Percentiles rank a stretch among this genome's conserved stretches.
phyloP scores from a whole-genome alignment of 1,284 basidiomycete genomes.

The Fomes fomentarius region DNA sequence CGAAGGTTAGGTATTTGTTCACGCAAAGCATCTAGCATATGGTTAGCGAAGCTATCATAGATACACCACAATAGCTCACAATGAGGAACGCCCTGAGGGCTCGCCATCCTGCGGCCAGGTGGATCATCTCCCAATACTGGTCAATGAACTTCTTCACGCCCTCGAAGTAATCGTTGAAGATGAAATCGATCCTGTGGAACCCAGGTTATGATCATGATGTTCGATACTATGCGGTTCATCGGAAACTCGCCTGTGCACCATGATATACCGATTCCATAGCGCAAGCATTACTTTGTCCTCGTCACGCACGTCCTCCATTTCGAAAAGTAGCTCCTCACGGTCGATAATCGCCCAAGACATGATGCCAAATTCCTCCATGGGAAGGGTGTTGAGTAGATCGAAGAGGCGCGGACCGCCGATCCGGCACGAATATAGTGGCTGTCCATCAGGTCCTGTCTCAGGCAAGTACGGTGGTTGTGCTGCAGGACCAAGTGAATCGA shows the following conservation, averaged over 20 bases:
- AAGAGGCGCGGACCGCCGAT: constrained; percentile 64
- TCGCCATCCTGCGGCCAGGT: constrained; percentile 66
- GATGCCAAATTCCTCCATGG: constrained; percentile 62
- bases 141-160: constrained; percentile 58
- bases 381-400: constrained; percentile 61
- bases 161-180: constrained; percentile 51
- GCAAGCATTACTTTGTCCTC: constrained; percentile 78
- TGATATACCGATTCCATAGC: constrained; percentile 75
- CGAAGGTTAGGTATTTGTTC: constrained; percentile 25
- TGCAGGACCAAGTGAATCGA: constrained; percentile 53
- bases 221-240: too few species aligned
- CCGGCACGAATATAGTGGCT: constrained; percentile 54
- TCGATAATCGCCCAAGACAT: constrained; percentile 69
- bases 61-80: too few species aligned
- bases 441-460: constrained; percentile 46
- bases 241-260: constrained; percentile 56
- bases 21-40: constrained; percentile 24
- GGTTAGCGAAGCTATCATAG: too few species aligned
- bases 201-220: background rate
- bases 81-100: constrained; percentile 64
- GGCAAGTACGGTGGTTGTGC: constrained; percentile 57
- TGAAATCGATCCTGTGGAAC: constrained; percentile 48
- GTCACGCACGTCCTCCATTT: constrained; percentile 65
- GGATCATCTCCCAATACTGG: constrained; percentile 65
- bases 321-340: constrained; percentile 72